phyloP scores from a whole-genome alignment of 1,139 yeast species.

The Blastobotrys serpentis region DNA sequence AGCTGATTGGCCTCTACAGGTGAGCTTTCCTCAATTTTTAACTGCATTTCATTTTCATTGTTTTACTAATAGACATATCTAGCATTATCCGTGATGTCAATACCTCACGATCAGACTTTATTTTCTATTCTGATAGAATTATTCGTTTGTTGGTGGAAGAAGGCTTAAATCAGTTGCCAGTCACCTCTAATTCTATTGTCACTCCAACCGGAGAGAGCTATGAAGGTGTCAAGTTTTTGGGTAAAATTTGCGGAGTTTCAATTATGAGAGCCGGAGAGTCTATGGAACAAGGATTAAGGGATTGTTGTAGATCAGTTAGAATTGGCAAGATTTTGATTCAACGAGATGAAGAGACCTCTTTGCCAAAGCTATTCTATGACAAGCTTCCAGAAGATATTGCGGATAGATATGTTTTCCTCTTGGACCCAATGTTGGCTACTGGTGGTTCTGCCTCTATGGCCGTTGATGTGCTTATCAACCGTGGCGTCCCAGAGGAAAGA shows the following conservation, averaged over 20 bases:
- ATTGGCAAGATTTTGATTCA: conserved; percentile 95
- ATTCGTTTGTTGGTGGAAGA: conserved; percentile 90
- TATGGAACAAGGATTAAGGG: conserved; percentile 97
- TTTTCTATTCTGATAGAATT: conserved; percentile 91
- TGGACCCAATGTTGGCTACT: conserved; percentile 97
- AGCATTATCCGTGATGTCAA: conserved; percentile 74
- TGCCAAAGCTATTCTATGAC: conserved; percentile 64
- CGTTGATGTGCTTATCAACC: conserved; percentile 77
- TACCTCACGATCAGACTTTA: conserved; percentile 86
- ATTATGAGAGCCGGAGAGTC: conserved; percentile 98
- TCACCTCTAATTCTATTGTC: conserved; percentile 58
- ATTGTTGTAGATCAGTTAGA: conserved; percentile 92
- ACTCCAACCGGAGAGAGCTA: conserved; percentile 77
- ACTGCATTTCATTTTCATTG: neutral
- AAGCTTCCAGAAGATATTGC: conserved; percentile 90
- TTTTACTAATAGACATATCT: neutral
- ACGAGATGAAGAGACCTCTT: conserved; percentile 90
- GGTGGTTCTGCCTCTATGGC: conserved; percentile 99
- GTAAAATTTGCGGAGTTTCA: conserved; percentile 95
- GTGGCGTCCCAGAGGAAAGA: conserved; percentile 86
- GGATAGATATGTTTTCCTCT: conserved; percentile 80
- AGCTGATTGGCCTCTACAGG: conserved; percentile 80
- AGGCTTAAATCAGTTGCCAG: conserved; percentile 91
- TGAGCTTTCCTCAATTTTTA: conserved; percentile 28
- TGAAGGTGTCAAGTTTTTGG: conserved; percentile 79